Evolutionary conservation across 164 flowering plant species (phyloP), one percentile per base, ranked within the genome.

Genomic region (Stephania cephalantha): DNA sequence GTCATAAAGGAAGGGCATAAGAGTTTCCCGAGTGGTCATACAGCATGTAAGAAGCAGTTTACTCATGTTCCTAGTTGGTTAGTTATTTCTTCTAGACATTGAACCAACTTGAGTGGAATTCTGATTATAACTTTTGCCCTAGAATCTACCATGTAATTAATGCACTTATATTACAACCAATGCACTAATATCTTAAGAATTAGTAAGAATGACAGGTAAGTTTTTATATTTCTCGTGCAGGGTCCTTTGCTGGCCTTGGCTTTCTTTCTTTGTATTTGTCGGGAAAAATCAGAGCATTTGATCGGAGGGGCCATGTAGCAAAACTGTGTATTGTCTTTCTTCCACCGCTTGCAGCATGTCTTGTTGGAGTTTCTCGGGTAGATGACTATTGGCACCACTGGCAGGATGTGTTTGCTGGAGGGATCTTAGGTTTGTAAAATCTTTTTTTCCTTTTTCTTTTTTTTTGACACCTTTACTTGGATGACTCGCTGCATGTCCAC

Each of bases 301-400:
- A 95, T 78, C 86, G 87, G 0, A 82, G 74, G 72, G 98, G 98
- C 17, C 97, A 91, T 72, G 86, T 91, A 4, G 89, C 95, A 22
- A 92, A 92, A 71, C 84, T 92, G 8, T 92, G 98, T 84, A 74
- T 91, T 15, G 82, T 90, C 25, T 82, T 95, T 70, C 84, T 87
- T 78, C 97, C 97, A 29, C 79, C 91, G 1, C 92, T 95, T 15
- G 76, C 52, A 45, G 98, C 97, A 35, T 78, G 88, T 70, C 87
- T 92, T 46, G 92, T 91, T 74, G 98, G 81, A 15, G 35, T 93
- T 58, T 93, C 98, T 70, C 89, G 98, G 35, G 95, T 93, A 22
- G 90, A 88, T 82, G 97, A 91, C 79, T 90, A 93, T 74, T 91
- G 98, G 97, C 98, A 93, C 77, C 94, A 91, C 79, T 93, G 97